phyloP scores from a whole-genome alignment of 2,329 filamentous ascomycete species.

The Triangularia verruculosa region DNA sequence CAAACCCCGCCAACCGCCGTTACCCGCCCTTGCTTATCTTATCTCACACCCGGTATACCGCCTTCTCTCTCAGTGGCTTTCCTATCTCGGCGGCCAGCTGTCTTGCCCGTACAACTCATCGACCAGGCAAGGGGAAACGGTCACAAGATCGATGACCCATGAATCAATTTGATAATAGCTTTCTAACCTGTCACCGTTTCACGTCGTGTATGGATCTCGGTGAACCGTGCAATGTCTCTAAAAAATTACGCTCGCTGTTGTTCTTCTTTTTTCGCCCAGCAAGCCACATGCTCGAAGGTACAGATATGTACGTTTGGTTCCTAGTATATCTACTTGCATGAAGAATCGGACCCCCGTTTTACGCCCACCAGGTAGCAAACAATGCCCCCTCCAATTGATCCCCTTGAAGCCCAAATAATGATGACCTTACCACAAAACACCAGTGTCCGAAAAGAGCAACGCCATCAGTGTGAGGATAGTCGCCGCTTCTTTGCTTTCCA shows the following conservation, averaged over 20 bases:
- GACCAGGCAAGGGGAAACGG: neutral
- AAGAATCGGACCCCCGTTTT: neutral
- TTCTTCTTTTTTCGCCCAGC: neutral
- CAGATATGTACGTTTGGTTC: neutral
- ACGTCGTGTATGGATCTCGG: too few species aligned
- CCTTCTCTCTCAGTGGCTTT: neutral
- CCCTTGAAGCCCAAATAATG: too few species aligned
- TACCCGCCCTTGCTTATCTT: neutral
- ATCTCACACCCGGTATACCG: neutral
- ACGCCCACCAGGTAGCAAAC: too few species aligned
- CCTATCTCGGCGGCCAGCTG: neutral
- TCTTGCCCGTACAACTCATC: neutral
- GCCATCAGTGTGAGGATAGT: neutral
- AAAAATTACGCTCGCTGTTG: neutral
- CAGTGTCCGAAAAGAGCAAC: neutral
- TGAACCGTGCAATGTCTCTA: too few species aligned
- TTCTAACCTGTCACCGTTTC: too few species aligned
- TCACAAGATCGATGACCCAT: neutral
- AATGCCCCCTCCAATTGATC: neutral
- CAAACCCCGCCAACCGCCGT: neutral
- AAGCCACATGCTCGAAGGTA: neutral
- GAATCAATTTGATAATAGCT: neutral
- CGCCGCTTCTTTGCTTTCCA: neutral
- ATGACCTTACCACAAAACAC: neutral
- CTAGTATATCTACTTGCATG: neutral